These are phyloP conservation scores for Crithidia thermophila DNA, from an alignment of 208 protist species.

Conservation along the genomic window DNA sequence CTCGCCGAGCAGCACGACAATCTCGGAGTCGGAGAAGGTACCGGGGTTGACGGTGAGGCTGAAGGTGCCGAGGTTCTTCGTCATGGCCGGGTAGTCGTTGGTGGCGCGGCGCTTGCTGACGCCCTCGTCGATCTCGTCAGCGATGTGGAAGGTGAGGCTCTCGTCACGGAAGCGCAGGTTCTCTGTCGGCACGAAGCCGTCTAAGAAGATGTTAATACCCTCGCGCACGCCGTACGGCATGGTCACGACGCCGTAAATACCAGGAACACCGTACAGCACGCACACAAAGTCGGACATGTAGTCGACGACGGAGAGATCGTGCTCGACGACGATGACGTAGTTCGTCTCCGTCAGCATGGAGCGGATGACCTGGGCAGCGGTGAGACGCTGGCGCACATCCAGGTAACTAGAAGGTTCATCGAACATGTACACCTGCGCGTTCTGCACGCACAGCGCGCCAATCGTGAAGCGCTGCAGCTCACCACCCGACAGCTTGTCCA, in stretches of 20 bases:
- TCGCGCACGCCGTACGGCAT: slow-evolving; percentile 99
- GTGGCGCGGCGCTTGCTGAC: slow-evolving; percentile 70
- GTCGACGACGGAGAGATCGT: slow-evolving; percentile 99
- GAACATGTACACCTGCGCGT: slow-evolving; percentile 99
- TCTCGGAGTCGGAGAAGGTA: slow-evolving; percentile 98
- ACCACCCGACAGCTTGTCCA: slow-evolving; percentile 99
- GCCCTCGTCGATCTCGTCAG: slow-evolving; percentile 77
- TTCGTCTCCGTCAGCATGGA: slow-evolving; percentile 92
- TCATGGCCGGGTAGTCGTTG: slow-evolving; percentile 98
- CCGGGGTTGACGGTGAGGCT: slow-evolving; percentile 94
- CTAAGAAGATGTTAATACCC: slow-evolving; percentile 99
- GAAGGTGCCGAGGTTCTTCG: slow-evolving; percentile 96
- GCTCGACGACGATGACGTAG: slow-evolving; percentile 99
- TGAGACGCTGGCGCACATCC: slow-evolving; percentile 99
- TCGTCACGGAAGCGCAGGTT: slow-evolving; percentile 99
- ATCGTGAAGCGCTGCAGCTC: slow-evolving; percentile 99
- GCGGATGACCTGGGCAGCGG: slow-evolving; percentile 97
- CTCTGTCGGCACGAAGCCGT: slow-evolving; percentile 99
- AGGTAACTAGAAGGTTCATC: slow-evolving; percentile 99
- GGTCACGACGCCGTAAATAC: slow-evolving; percentile 99
- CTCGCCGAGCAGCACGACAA: slow-evolving; percentile 99
- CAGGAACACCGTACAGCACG: slow-evolving; percentile 98
- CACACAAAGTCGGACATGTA: slow-evolving; percentile 99
- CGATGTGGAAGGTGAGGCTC: slow-evolving; percentile 96
- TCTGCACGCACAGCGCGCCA: slow-evolving; percentile 88